Percentiles rank a stretch among this genome's conserved stretches.
Conservation (phyloP, 306 rosid genomes). For the Pterocarpus macrocarpus region DNA sequence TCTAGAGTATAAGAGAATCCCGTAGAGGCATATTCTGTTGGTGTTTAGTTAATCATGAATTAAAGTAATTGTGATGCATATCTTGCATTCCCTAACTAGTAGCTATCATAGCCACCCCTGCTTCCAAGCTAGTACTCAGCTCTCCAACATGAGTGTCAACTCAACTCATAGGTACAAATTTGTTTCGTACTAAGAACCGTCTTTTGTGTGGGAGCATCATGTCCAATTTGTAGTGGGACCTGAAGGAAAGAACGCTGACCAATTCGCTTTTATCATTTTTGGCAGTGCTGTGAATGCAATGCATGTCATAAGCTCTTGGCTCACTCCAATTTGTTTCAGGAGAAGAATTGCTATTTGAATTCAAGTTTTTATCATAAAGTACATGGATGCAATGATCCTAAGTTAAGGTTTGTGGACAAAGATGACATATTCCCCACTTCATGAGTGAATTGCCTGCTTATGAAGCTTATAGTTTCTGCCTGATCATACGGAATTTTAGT, state of each 20-base stretch:
- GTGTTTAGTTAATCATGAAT: no score
- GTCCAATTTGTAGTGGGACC: neutral
- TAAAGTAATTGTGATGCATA: no score
- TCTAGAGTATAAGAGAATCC: no score
- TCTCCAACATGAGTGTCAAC: no score
- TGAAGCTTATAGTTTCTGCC: constrained; percentile 46
- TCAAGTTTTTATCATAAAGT: constrained; percentile 78
- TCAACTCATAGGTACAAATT: no score
- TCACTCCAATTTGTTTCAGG: constrained; percentile 92
- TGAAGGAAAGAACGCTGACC: constrained; percentile 23
- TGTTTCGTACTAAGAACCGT: no score
- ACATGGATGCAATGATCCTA: constrained; percentile 74
- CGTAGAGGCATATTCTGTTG: no score
- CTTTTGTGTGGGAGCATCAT: constrained; percentile 13
- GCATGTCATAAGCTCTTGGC: constrained; percentile 97
- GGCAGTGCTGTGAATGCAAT: constrained; percentile 90
- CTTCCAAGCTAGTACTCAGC: no score
- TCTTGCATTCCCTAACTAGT: no score
- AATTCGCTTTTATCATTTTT: constrained; percentile 26
- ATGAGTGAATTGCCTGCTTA: constrained; percentile 50
- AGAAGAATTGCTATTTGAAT: constrained; percentile 85
- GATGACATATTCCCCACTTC: constrained; percentile 67
- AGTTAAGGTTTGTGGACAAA: constrained; percentile 67
- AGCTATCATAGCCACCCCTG: no score
- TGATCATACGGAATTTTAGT: constrained; percentile 42